Evolutionary conservation across 176 grass and related monocot species (phyloP).

Genomic region (Puccinellia tenuiflora): DNA sequence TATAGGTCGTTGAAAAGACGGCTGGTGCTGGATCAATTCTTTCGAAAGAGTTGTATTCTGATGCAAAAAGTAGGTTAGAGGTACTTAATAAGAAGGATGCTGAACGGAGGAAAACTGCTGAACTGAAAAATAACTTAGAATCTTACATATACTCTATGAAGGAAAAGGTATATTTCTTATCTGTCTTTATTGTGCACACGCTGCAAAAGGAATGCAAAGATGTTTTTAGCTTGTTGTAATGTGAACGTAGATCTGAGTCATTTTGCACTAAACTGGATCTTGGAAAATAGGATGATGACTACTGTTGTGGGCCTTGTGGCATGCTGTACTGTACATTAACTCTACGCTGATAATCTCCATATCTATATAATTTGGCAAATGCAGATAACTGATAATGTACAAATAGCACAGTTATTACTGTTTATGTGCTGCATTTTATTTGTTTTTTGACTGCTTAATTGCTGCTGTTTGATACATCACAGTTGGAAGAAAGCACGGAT

Average conservation of each 20-base stretch:
- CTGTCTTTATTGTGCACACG: neutral
- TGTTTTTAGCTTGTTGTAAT: neutral
- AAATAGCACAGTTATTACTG: neutral
- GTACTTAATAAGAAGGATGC: constrained; percentile 82
- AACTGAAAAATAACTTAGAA: constrained; percentile 92
- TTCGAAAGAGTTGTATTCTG: constrained; percentile 73
- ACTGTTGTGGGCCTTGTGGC: neutral
- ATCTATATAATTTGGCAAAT: constrained; percentile 2
- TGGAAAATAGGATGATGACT: neutral
- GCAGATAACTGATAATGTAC: neutral
- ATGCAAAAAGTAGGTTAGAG: constrained; percentile 93
- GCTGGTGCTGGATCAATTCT: constrained; percentile 57
- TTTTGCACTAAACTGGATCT: neutral
- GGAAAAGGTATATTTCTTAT: constrained; percentile 67
- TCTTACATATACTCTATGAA: constrained; percentile 97
- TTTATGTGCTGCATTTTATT: neutral
- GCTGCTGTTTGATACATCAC: constrained; percentile 13
- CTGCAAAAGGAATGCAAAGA: neutral
- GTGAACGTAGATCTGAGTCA: neutral
- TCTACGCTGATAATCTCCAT: neutral
- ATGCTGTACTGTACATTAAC: neutral
- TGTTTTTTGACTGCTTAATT: constrained; percentile 31
- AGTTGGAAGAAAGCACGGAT: constrained; percentile 89
- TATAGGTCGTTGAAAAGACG: constrained; percentile 71
- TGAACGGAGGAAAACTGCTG: constrained; percentile 84